Conservation (phyloP, 1,284 basidiomycete genomes). For the Fomes fomentarius region DNA sequence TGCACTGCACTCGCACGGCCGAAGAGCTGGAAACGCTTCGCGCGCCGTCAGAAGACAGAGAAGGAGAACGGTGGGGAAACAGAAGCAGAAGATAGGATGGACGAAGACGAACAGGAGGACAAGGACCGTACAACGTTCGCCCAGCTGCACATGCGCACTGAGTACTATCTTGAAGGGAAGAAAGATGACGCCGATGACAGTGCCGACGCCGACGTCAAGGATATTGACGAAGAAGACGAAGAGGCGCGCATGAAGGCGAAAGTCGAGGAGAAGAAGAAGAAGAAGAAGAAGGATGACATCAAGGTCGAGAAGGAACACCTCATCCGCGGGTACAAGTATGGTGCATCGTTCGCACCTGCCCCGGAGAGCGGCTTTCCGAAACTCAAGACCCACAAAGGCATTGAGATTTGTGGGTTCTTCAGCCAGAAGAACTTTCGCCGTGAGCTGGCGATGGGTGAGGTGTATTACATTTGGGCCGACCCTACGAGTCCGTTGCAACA, state of each 20-base stretch:
- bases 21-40: constrained; percentile 84
- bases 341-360: constrained; percentile 85
- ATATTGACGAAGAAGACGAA: constrained; percentile 28
- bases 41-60: constrained; percentile 39
- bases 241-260: too few species aligned
- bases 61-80: constrained; percentile 37
- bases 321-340: constrained; percentile 89
- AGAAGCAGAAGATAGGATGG: constrained; percentile 36
- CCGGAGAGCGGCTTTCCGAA: constrained; percentile 79
- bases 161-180: constrained; percentile 55
- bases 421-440: constrained; percentile 68
- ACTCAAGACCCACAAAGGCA: constrained; percentile 76
- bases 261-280: constrained; percentile 27
- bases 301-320: constrained; percentile 77
- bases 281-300: constrained; percentile 36
- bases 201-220: constrained; percentile 15
- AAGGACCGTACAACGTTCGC: constrained; percentile 46
- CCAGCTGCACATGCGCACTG: constrained; percentile 59
- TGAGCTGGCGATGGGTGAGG: constrained; percentile 84
- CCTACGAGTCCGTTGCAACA: constrained; percentile 71
- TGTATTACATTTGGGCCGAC: constrained; percentile 88
- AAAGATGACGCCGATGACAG: constrained; percentile 32
- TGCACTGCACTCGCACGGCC: constrained; percentile 77
- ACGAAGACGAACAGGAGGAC: constrained; percentile 33
- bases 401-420: constrained; percentile 90